Evolutionary conservation across 495 filamentous ascomycete genomes (phyloP), one percentile per base, ranked within the genome.

Genomic region (Neurospora pannonica): DNA sequence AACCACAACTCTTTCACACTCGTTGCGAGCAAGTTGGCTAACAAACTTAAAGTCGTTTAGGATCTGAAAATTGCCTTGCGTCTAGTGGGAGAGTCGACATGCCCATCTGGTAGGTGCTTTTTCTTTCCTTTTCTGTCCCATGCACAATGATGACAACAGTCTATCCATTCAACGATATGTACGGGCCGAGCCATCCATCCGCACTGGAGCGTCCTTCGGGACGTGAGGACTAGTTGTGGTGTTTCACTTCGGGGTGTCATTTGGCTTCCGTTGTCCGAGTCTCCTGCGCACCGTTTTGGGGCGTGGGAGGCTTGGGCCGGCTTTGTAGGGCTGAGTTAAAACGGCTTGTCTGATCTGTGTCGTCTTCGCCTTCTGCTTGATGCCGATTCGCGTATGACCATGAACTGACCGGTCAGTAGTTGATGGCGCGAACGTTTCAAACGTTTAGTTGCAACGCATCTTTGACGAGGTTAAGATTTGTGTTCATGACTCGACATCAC

Each of bases 161-260:
- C 91, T 92, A 98, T 98, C 95, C 95, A 98, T 98, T 98, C 95
- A 92, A 97, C 89, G 93, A 98, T 82, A 81, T 87, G 84, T 89
- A 84, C 85, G 82, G 77, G 84, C 92, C 91, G 88, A 93, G 88
- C 86, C 88, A 90, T 89, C 87, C 90, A 93, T 88, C 89, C 91
- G 79, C 87, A 97, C 93, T 91, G 85, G 88, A 95, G 91, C 75
- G 79, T 81, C 77, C 79, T 81, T 84, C 81, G 78, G 80, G 83
- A 39, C 78, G 86, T 86, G 86, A 97, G 88, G 93, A 97, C 87
- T 79, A 90, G 94, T 96, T 94, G 94, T 97, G 93, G 92, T 96
- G 93, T 90, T 89, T 79, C 84, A 78, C 78, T 80, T 77, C 36
- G 76, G 74, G 78, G 75, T 78, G 82, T 86, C 28, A 87, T 87